Percentiles rank a stretch among this genome's conserved stretches.
phyloP scores from a whole-genome alignment of 768 basidiomycete species.

The Xerocomellus amylosporus region DNA sequence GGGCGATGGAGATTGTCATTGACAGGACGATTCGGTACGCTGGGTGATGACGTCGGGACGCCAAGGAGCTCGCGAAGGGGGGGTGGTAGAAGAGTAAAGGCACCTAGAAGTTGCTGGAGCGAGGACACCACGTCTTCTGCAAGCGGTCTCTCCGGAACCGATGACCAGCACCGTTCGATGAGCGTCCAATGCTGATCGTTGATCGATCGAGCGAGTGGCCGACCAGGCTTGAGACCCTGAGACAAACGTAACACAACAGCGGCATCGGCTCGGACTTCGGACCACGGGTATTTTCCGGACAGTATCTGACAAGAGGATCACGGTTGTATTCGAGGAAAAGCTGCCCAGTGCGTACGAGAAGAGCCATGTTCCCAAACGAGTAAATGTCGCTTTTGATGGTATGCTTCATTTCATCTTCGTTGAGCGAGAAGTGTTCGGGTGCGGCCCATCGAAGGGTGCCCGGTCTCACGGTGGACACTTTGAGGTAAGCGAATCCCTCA shows the following conservation, averaged over 20 bases:
- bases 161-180: conserved; percentile 7
- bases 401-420: not conserved
- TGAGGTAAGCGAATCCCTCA: not conserved
- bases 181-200: conserved; percentile 3
- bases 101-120: not conserved
- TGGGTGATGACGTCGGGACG: not conserved
- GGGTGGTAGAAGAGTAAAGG: not conserved
- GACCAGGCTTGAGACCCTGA: not conserved
- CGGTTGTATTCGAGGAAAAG: not conserved
- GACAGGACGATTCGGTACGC: not conserved
- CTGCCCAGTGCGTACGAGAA: not conserved
- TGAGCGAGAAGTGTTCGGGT: conserved; percentile 3
- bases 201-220: not conserved
- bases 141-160: not conserved
- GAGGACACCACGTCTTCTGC: not conserved
- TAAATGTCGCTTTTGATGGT: conserved; percentile 8
- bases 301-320: not conserved
- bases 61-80: not conserved
- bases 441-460: conserved; percentile 11
- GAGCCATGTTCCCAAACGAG: conserved; percentile 8
- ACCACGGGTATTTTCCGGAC: not conserved
- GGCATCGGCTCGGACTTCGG: not conserved
- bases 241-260: not conserved
- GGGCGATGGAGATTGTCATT: too few species aligned
- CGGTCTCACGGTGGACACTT: not conserved